Evolutionary conservation across 2,329 filamentous ascomycete species (phyloP).

Genomic region (Drechslerella stenobrocha): DNA sequence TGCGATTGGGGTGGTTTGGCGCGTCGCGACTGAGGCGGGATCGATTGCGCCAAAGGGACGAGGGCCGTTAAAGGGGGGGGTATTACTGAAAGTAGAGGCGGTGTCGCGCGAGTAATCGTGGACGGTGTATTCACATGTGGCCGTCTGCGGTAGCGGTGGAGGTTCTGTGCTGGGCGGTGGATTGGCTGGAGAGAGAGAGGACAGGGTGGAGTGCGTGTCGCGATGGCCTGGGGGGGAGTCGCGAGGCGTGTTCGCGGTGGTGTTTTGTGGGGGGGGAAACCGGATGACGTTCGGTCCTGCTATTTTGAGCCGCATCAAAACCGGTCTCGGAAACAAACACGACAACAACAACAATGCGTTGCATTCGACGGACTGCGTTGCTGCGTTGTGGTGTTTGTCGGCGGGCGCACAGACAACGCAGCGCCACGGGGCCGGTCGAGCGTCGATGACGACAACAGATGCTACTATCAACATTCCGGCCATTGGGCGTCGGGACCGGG

Average conservation of each 20-base stretch:
- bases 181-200: background rate
- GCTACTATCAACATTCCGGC: too few species aligned
- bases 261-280: background rate
- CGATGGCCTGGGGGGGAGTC: background rate
- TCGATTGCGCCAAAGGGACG: too few species aligned
- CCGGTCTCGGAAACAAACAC: background rate
- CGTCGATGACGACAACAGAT: background rate
- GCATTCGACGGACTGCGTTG: background rate
- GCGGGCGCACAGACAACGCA: background rate
- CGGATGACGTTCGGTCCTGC: slow-evolving; percentile 5
- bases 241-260: background rate
- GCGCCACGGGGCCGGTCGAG: background rate
- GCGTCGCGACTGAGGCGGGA: too few species aligned
- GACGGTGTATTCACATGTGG: background rate
- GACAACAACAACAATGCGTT: background rate
- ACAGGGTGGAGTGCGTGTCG: background rate
- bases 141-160: too few species aligned
- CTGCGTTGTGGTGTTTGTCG: background rate
- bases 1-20: too few species aligned
- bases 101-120: too few species aligned
- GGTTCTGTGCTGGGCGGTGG: background rate
- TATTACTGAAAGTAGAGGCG: too few species aligned
- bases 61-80: too few species aligned
- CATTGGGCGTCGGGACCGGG: too few species aligned
- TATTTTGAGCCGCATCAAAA: slow-evolving; percentile 3